Evolutionary conservation across 1,139 yeast genomes (phyloP).

Genomic region (Geotrichum macrosporum): DNA sequence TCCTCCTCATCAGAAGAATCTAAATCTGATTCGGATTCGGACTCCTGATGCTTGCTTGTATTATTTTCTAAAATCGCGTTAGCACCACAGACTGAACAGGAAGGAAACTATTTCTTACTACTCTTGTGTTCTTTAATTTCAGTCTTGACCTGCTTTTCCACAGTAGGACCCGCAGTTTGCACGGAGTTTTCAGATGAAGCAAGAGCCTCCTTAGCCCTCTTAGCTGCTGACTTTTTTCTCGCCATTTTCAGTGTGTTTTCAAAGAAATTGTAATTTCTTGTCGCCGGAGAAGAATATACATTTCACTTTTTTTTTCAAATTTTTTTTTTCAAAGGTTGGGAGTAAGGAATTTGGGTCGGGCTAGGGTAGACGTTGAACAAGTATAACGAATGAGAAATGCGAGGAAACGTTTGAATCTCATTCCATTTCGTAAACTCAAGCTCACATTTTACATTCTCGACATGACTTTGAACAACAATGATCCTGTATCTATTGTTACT

Average conservation of each 20-base stretch:
- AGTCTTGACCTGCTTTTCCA: slow-evolving; percentile 6
- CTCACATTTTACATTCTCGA: neutral
- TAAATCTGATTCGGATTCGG: slow-evolving; percentile 31
- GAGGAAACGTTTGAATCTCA: no score
- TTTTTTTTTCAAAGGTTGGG: neutral
- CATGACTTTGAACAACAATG: neutral
- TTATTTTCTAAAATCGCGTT: no score
- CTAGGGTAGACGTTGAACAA: slow-evolving; percentile 4
- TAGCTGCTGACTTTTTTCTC: slow-evolving; percentile 85
- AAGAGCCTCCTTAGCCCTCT: slow-evolving; percentile 58
- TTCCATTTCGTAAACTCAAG: no score
- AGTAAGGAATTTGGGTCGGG: slow-evolving; percentile 3
- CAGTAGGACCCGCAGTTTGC: slow-evolving; percentile 18
- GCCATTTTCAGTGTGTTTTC: slow-evolving; percentile 56
- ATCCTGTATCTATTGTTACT: neutral
- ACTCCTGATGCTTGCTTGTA: slow-evolving; percentile 22
- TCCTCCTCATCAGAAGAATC: slow-evolving; percentile 63
- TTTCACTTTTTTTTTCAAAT: neutral
- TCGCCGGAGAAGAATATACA: no score
- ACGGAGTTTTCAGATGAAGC: neutral
- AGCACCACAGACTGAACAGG: no score
- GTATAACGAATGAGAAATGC: no score
- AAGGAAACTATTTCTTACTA: no score
- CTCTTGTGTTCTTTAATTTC: slow-evolving; percentile 15
- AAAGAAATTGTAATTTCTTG: neutral